Evolutionary conservation across 2,329 filamentous ascomycete genomes (phyloP), one percentile per base, ranked within the genome.

Genomic region (Zymoseptoria tritici): DNA sequence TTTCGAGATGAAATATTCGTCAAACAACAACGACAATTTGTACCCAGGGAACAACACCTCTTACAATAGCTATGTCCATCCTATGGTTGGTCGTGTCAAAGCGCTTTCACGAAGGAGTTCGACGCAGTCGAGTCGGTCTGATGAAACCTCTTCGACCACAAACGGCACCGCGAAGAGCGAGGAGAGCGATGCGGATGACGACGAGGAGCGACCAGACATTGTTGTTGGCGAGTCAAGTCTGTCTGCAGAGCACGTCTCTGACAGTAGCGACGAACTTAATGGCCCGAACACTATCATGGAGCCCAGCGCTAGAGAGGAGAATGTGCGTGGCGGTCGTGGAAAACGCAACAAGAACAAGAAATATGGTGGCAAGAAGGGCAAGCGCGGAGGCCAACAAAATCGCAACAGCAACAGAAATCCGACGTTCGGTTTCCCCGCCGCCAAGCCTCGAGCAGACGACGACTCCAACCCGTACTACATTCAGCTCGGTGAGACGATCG

Each of bases 401-500:
- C 56, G 46, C 31, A 24, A 53, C 22, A 24, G 22, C 22, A 31
- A 53, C 22, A 9, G 29, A 11, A 24, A 53, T 9, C 9, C 20
- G 9, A 19, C 8, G 52, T 53, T 26, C 29, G 21, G 52, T 2
- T 46, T n/a, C 36, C n/a, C 36, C 16, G 6, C n/a, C 51, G 52
- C 24, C 57, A 62, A 54, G 24, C 58, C 42, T 19, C 49, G 20
- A 58, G 11, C 26, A 59, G 5, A 64, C 49, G 66, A 67, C 13
- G 66, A 29, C 26, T 29, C 70, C 46, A 64, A 68, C 55, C 66
- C 67, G 5, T 73, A 71, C 63, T 74, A 71, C 64, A 82, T 97
- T 65, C 85, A 89, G 42, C 82, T 93, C 24, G 88, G 89, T 55
- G 94, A 99, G 74, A 90, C 85, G 22, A 85, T 99, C 54, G 80